phyloP scores from a whole-genome alignment of 805 yeast genomes.

The Clavispora santaluciae region DNA sequence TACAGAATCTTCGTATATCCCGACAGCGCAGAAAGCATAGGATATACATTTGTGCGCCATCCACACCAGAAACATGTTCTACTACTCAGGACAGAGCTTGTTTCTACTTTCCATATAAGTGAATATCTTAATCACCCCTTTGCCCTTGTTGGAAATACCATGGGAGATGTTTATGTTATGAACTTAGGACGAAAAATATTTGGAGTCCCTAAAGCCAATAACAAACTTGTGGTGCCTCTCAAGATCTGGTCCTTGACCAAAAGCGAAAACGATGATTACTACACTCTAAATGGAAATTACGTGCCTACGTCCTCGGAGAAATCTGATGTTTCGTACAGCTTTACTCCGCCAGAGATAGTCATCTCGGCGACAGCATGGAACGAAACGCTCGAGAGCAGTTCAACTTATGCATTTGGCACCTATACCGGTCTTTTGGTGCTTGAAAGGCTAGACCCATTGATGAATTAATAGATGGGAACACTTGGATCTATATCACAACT shows the following conservation, averaged over 20 bases:
- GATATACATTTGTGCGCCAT: constrained; percentile 25
- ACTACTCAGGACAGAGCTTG: constrained; percentile 26
- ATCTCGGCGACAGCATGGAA: constrained; percentile 57
- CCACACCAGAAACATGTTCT: constrained; percentile 32
- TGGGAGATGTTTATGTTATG: constrained; percentile 33
- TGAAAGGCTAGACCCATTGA: constrained; percentile 32
- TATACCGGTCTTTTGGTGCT: constrained; percentile 48
- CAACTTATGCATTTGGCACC: constrained; percentile 51
- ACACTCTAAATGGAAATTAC: constrained; percentile 21
- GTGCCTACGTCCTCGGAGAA: constrained; percentile 27
- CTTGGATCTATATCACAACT: constrained; percentile 50
- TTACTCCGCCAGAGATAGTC: constrained; percentile 47
- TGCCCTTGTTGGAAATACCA: constrained; percentile 27
- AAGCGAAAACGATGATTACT: constrained; percentile 3
- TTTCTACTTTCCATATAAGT: constrained; percentile 26
- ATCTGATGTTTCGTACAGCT: constrained; percentile 20
- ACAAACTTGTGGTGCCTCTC: constrained; percentile 39
- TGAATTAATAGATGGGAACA: constrained; percentile 10
- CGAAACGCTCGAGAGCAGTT: constrained; percentile 37
- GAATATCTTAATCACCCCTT: constrained; percentile 36
- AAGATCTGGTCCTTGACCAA: constrained; percentile 27
- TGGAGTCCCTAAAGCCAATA: constrained; percentile 29
- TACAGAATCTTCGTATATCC: constrained; percentile 25
- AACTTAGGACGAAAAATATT: constrained; percentile 36
- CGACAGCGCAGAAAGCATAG: constrained; percentile 25